Evolutionary conservation across 306 rosid genomes (phyloP).

Genomic region (Luffa acutangula): DNA sequence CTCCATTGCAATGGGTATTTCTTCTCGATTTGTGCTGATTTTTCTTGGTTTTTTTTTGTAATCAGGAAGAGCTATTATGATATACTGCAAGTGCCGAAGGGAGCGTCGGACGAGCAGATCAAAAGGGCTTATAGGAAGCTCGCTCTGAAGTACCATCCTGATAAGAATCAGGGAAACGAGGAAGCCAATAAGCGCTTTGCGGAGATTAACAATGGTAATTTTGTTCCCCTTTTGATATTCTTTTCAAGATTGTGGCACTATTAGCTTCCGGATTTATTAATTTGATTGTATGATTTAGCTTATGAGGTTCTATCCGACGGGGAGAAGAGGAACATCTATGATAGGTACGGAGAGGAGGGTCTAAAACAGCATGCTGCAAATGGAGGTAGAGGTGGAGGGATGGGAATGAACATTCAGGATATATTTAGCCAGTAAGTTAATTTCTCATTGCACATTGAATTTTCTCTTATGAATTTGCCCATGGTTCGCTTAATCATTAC

Average conservation of each 20-base stretch:
- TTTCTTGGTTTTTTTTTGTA: background rate
- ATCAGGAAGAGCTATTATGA: slow-evolving; percentile 82
- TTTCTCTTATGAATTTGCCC: background rate
- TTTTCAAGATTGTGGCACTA: background rate
- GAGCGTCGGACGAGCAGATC: slow-evolving; percentile 91
- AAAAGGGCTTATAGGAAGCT: slow-evolving; percentile 92
- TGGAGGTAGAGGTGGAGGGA: slow-evolving; percentile 77
- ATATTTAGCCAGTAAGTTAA: slow-evolving; percentile 64
- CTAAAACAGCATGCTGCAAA: slow-evolving; percentile 93
- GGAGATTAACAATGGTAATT: slow-evolving; percentile 75
- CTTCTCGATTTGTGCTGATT: background rate
- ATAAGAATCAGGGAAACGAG: slow-evolving; percentile 91
- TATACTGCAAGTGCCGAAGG: slow-evolving; percentile 65
- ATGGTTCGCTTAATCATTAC: background rate
- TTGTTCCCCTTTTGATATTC: background rate
- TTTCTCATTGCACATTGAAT: background rate
- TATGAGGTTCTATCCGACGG: slow-evolving; percentile 82
- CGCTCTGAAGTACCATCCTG: slow-evolving; percentile 95
- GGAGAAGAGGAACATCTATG: slow-evolving; percentile 79
- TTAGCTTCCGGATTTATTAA: background rate
- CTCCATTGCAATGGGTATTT: background rate
- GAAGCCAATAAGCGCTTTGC: slow-evolving; percentile 79
- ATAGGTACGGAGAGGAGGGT: slow-evolving; percentile 89
- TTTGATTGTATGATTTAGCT: slow-evolving; percentile 34
- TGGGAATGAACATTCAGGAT: slow-evolving; percentile 84